Base-by-base conservation (phyloP, 176 grass and related monocot species). In the Oryza glumipatula region DNA sequence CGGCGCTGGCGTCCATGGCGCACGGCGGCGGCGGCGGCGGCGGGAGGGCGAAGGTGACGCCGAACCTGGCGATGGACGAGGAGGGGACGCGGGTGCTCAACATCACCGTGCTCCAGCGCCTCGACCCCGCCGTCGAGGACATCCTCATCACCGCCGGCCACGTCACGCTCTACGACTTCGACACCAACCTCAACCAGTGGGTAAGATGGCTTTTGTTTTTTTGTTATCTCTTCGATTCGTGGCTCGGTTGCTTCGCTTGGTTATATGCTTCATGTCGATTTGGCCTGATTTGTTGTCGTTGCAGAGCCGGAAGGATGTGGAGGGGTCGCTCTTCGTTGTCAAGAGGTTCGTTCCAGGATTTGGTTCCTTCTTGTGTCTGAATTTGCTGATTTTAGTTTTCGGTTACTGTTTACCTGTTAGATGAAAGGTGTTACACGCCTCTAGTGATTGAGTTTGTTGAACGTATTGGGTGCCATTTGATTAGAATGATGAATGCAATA, bases 241-340 rank as follows among this genome's bases (percentile, higher is more conserved):
- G 9, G 36, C 21, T 58, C 3, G 73, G 12, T 8, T 60, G 4
- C 23, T 12, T 48, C 47, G 32, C 10, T 85, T 3, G 21, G 26
- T 52, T 11, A 21, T 11, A 14, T 14, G 12, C 38, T 38, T 79
- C 5, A 32, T 28, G 71, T 1, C 3, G 28, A 54, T 12, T 69
- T 44, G 16, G 23, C 24, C 71, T 87, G 9, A 76, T 77, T 74
- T 24, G 1, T 0, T 76, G 22, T 9, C 35, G 65, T 12, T 67
- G 74, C 41, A 94, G 89, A 92, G 86, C 83, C 89, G 92, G 14
- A 94, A 94, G 87, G 89, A 94, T 14, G 89, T 94, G n/a, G 92
- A 94, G 41, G 92, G 92, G 46, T 94, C 92, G 7, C 80, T 94
- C 4, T 94, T 94, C 44, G 86, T 94, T 28, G 84, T 94, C n/a